Base-by-base conservation (phyloP, 1,284 basidiomycete species). In the Apiotrichum veenhuisii region DNA sequence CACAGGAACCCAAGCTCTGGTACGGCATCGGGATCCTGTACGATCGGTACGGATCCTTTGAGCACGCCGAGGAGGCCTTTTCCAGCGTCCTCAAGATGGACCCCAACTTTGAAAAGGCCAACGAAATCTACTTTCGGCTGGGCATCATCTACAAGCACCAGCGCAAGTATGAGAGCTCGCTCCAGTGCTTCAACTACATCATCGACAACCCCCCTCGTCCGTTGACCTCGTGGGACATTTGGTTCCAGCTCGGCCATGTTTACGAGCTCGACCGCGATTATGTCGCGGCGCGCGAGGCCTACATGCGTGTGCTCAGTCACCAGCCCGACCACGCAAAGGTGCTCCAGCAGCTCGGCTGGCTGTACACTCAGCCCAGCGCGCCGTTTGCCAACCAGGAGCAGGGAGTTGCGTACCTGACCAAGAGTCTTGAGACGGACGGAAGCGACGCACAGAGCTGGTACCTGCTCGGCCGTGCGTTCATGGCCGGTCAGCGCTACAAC, bases 121-220 rank as follows among this genome's bases (percentile, higher is more conserved):
- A 98, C 76, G 96, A 98, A 74, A 98, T 98, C 64, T 87, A 97
- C 54, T 98, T 98, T 81, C 86, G 95, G 25, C 84, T 98, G 8
- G 96, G 96, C 36, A 98, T 98, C 71, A 98, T 98, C 65, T 98
- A 98, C 83, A 98, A 98, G 79, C 94, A 98, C 72, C 95, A 98
- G 75, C 86, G 88, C 72, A 97, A 97, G 78, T 95, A 91, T 67
- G 79, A 84, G 4, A 87, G 91, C 22, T 88, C 86, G 26, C 82
- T 96, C 27, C 41, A 82, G 52, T 96, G 93, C 79, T 98, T 98
- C 80, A 90, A 94, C 69, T 91, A 90, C 70, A 98, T 98, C 59
- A 85, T 98, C 58, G 87, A 88, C 66, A 95, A 92, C 69, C 95
- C 96, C 5, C 95, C 96, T 17, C 87, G 86, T 63, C 95, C 96